Conservation (phyloP, 352 stramenopile genomes). For the Phytophthora pseudosyringae region DNA sequence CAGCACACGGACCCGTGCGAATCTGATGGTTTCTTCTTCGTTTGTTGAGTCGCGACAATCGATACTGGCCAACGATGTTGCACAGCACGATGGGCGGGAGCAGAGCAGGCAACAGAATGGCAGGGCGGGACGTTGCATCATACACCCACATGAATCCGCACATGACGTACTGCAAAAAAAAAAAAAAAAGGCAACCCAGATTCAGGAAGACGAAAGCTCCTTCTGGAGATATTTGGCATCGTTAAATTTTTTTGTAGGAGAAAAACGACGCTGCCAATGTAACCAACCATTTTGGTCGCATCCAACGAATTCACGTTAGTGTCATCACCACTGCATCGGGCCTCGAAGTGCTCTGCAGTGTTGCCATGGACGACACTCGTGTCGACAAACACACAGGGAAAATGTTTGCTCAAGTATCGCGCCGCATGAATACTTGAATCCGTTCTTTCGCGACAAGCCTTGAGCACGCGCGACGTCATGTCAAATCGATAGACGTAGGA, state of each 20-base stretch:
- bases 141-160: conserved; percentile 14
- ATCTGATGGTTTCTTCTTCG: not conserved
- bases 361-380: not conserved
- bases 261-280: conserved; percentile 5
- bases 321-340: not conserved
- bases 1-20: not conserved
- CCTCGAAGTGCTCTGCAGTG: not conserved
- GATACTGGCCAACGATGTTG: not conserved
- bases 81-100: conserved; percentile 9
- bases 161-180: conserved; percentile 15
- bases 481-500: not conserved
- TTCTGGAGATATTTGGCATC: conserved; percentile 7
- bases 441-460: not conserved
- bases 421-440: conserved; percentile 3
- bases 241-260: not conserved
- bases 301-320: not conserved
- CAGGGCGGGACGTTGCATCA: conserved; percentile 2
- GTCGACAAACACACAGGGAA: conserved; percentile 5
- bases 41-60: conserved; percentile 5
- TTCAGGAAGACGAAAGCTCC: conserved; percentile 8
- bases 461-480: conserved; percentile 12
- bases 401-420: conserved; percentile 6
- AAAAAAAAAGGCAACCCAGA: not conserved
- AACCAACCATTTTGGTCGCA: not conserved
- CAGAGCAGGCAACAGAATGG: conserved; percentile 7